Conservation (phyloP, 176 grass and related monocot genomes). For the Saccharum spontaneum region DNA sequence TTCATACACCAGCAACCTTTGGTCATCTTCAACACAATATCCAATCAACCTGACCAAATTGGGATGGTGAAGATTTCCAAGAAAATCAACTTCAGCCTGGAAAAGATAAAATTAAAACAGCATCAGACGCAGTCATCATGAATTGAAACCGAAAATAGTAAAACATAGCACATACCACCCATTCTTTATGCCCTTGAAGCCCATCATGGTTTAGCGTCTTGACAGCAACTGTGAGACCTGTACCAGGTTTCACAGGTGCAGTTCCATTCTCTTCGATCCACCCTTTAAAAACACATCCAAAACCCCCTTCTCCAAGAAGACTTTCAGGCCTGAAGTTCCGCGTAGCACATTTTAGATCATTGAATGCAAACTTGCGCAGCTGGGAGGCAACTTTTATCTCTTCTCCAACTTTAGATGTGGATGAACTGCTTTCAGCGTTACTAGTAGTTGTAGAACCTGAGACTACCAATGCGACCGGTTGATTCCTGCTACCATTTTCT, state of each 20-base stretch:
- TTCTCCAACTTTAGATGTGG: slow-evolving; percentile 70
- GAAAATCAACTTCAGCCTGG: slow-evolving; percentile 88
- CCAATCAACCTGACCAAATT: slow-evolving; percentile 84
- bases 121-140: background rate
- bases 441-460: slow-evolving; percentile 83
- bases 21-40: slow-evolving; percentile 90
- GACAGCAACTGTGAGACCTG: slow-evolving; percentile 91
- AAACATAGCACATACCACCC: slow-evolving; percentile 60
- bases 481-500: slow-evolving; percentile 78
- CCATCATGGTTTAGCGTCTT: slow-evolving; percentile 91
- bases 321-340: slow-evolving; percentile 84
- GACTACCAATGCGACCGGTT: slow-evolving; percentile 59
- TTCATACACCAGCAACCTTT: slow-evolving; percentile 86
- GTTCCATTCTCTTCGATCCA: slow-evolving; percentile 92
- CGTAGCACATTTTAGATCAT: slow-evolving; percentile 76
- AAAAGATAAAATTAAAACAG: slow-evolving; percentile 11
- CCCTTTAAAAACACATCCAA: slow-evolving; percentile 94
- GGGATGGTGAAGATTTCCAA: slow-evolving; percentile 74
- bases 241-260: slow-evolving; percentile 82
- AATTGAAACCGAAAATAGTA: slow-evolving; percentile 20
- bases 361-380: slow-evolving; percentile 77
- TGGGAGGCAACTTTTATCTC: slow-evolving; percentile 80
- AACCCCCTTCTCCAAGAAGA: slow-evolving; percentile 83
- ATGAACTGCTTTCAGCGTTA: slow-evolving; percentile 78
- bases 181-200: slow-evolving; percentile 93